A percentile compares a stretch with the other conserved stretches of the same genome.
phyloP scores from a whole-genome alignment of 768 basidiomycete genomes.

The Termitomyces sp. region DNA sequence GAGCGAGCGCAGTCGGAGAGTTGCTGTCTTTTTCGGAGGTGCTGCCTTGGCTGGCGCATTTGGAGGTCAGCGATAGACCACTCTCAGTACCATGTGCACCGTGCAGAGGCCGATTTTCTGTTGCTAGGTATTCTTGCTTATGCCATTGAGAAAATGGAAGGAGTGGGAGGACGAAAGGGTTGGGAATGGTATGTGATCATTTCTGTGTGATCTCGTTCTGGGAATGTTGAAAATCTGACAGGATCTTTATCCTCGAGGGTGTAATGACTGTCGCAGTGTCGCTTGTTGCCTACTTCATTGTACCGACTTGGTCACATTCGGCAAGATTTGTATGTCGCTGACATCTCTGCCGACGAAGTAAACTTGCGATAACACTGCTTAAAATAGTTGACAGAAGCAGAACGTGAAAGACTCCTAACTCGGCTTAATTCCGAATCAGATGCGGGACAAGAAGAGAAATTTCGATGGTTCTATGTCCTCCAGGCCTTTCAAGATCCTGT shows the following conservation, averaged over 20 bases:
- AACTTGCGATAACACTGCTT: neutral
- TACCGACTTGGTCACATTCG: conserved; percentile 58
- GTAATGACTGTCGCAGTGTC: conserved; percentile 47
- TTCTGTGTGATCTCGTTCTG: neutral
- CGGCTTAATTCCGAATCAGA: conserved; percentile 53
- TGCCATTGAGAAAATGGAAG: conserved; percentile 57
- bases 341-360: neutral
- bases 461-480: conserved; percentile 54
- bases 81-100: neutral
- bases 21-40: conserved; percentile 61
- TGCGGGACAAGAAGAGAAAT: conserved; percentile 47
- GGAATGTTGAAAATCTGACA: conserved; percentile 14
- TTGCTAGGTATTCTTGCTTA: conserved; percentile 52
- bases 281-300: conserved; percentile 45
- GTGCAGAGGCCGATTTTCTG: neutral
- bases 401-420: conserved; percentile 45
- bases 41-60: conserved; percentile 64
- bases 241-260: conserved; percentile 61
- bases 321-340: conserved; percentile 46
- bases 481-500: conserved; percentile 57
- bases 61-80: conserved; percentile 36
- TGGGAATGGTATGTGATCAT: conserved; percentile 54
- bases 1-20: conserved; percentile 55
- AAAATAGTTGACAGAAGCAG: conserved; percentile 45
- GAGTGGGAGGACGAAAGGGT: conserved; percentile 53